Base-by-base conservation (phyloP, 164 flowering plant species). In the Hamamelis virginiana region DNA sequence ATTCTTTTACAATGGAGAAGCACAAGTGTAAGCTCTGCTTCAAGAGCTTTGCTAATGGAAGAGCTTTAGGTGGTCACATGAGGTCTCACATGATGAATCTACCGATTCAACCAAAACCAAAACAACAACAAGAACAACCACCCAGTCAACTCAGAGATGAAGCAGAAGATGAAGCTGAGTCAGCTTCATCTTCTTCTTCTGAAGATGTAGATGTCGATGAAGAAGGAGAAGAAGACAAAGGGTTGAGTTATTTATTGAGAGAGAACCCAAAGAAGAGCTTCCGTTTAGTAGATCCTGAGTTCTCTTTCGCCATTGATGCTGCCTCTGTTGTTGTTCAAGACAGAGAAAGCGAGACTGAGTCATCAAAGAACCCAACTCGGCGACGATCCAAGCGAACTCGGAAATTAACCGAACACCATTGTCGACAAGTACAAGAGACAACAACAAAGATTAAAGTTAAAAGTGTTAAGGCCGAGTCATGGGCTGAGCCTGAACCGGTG, bases 331-430 rank as follows among this genome's bases (percentile, higher is more conserved):
- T 85, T 11, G 80, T 84, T 64, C 89, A 83, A 48, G 94, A 88
- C 65, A 72, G 93, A 51, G 95, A 86, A 72, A 87, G 90, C 73
- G 97, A 92, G 83, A 83, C 95, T 10, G 96, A 90, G 82, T 85
- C 94, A 8, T 84, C 84, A 0, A 86, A 74, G 78, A 82, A 81
- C 72, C 80, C 82, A 8, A 78, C 80, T 59, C 78, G 87, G n/a
- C 68, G 80, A 70, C 77, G 89, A 79, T 86, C 93, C 61, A 89
- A 83, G 64, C 69, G 92, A 60, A 59, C 69, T 46, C 78, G 86
- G 26, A 80, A 70, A 77, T 66, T 71, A 1, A 38, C 62, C 19
- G 10, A 69, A 21, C 67, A 66, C 23, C 22, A 59, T 9, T 69
- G 27, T 3, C 66, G 55, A 11, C 23, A 70, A 44, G 66, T 19